Evolutionary conservation across 345 rosid species (phyloP).

Genomic region (Eutrema heterophyllum): DNA sequence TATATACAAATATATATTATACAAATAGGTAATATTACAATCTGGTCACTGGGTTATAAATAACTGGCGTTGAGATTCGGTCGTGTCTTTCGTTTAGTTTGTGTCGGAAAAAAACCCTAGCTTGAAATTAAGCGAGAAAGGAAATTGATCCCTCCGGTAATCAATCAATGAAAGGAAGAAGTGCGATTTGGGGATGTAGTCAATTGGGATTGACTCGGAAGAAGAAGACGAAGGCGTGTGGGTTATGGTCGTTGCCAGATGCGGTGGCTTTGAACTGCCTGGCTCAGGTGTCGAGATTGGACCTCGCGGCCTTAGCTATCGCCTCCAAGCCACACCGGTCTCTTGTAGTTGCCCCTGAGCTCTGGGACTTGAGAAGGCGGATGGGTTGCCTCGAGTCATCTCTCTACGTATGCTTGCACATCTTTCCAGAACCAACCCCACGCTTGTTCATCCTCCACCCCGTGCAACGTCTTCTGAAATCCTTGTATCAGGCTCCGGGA

Average conservation of each 20-base stretch:
- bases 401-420: background rate
- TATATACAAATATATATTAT: no score
- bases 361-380: background rate
- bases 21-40: no score
- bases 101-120: no score
- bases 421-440: background rate
- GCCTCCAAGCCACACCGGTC: background rate
- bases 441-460: background rate
- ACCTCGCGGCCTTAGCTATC: background rate
- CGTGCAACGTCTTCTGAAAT: no score
- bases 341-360: background rate
- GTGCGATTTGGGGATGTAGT: background rate
- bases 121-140: no score
- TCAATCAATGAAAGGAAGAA: background rate
- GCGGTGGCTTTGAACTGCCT: slow-evolving; percentile 49
- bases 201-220: background rate
- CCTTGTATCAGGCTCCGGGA: background rate
- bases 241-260: slow-evolving; percentile 36
- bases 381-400: background rate
- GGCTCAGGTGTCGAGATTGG: slow-evolving; percentile 45
- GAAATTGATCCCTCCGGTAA: no score
- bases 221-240: background rate
- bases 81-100: no score
- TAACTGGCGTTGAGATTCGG: no score
- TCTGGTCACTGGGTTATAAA: no score